Evolutionary conservation across 345 rosid genomes (phyloP), one percentile per base, ranked within the genome.

Genomic region (Moringa oleifera): DNA sequence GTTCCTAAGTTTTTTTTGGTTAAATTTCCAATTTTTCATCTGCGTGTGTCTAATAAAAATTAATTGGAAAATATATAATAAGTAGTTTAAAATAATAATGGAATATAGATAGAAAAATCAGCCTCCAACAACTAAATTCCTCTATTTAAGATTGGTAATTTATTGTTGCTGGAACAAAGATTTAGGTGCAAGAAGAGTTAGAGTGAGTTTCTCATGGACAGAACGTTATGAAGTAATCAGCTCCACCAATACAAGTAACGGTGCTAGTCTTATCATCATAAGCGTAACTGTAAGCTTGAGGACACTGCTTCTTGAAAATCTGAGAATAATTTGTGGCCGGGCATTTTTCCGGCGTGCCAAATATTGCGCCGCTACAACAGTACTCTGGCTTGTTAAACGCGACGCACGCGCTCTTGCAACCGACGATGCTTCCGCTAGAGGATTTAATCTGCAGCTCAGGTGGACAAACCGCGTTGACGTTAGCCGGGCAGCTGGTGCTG

Each of bases 231-330:
- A 69, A 49, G 23, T 82, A 89, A 68, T 73, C 61, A 50, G 61
- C 23, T 17, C 47, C 18, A 25, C 62, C 71, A 13, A 51, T 18
- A 62, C 96, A 86, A 0, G 74, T 71, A 50, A 80, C 78, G 0
- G 71, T 70, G 64, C 72, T 79, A 18, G 50, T 57, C 46, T 6
- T 13, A 54, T 86, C 87, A 23, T 82, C 88, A 23, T 19, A 78
- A 20, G 87, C 69, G 57, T 84, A 84, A 58, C 84, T 85, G 61
- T 82, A 82, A 53, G 89, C 92, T 33, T 72, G 78, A 18, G 90
- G 89, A 21, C 96, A 84, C 64, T 55, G 72, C 1, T 2, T 17
- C 73, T 86, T 81, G 66, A 89, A 86, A 0, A 62, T 58, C 70
- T 20, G 15, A 0, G 96, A 75, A 57, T 82, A 81, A 0, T 20